These are phyloP conservation scores for Aspergillus panamensis DNA, from an alignment of 495 filamentous ascomycete species.

Conservation along the genomic window DNA sequence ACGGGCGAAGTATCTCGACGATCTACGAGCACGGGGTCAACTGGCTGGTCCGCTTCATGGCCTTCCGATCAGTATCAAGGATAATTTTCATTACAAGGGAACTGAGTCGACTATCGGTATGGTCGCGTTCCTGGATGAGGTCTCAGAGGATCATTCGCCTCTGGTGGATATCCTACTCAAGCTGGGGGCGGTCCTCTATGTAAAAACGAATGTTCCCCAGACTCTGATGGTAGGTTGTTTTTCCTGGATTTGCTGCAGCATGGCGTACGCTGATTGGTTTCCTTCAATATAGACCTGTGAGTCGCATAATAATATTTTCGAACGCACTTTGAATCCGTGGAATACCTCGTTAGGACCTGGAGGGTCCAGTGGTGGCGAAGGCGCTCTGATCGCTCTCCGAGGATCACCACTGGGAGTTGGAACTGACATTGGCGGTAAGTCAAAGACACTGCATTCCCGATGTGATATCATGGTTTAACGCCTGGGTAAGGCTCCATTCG, in stretches of 20 bases:
- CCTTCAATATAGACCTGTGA: conserved; percentile 28
- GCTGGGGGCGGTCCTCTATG: conserved; percentile 47
- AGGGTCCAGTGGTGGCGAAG: conserved; percentile 59
- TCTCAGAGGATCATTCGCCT: conserved; percentile 17
- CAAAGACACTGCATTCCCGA: background rate
- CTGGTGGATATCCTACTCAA: conserved; percentile 25
- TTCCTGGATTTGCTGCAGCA: background rate
- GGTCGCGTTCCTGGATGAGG: conserved; percentile 20
- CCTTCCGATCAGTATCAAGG: conserved; percentile 61
- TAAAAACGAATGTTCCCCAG: conserved; percentile 57
- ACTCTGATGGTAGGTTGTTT: conserved; percentile 34
- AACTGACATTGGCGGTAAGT: conserved; percentile 33
- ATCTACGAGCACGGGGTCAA: conserved; percentile 30
- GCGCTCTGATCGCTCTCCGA: conserved; percentile 39
- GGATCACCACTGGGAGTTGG: conserved; percentile 38
- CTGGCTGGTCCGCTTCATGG: conserved; percentile 60
- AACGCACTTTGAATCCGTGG: conserved; percentile 51
- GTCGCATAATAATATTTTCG: conserved; percentile 58
- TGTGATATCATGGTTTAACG: background rate
- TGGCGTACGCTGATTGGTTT: background rate
- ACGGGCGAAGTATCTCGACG: conserved; percentile 36
- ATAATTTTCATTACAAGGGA: conserved; percentile 52
- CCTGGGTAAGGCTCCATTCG: conserved; percentile 44
- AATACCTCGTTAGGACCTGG: conserved; percentile 51
- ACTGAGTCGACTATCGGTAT: conserved; percentile 31